Evolutionary conservation across 2,329 filamentous ascomycete genomes (phyloP), one percentile per base, ranked within the genome.

Genomic region (Colletotrichum sp.): DNA sequence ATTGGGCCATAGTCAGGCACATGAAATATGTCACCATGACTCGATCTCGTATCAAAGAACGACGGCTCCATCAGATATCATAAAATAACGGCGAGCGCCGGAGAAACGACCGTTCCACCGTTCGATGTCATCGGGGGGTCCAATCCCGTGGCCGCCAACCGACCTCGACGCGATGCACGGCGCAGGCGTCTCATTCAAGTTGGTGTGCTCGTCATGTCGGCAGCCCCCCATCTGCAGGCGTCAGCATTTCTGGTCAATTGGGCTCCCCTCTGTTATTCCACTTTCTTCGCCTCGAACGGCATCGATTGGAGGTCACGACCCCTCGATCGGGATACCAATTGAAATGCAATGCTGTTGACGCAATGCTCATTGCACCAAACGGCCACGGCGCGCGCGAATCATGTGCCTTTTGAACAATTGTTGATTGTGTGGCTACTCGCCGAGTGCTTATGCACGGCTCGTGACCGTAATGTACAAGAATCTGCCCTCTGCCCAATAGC

Each of bases 1-100:
- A 39, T 74, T 66, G 74, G 74, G 64, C 65, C 58, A 76, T 58
- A 74, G 61, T 69, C 48, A 74, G 74, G 70, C 70, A 68, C 74
- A 60, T 22, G 25, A 18, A 55, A 34, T 8, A 66, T 68, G 55
- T 67, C 55, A 75, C 62, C 36, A 67, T 58, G 73, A 64, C 62
- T 72, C 69, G 43, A 56, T 8, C 66, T 68, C 58, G 55, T 72
- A 32, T 67, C 55, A 32, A 32, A 60, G n/a, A 22, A 60, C 27
- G 58, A 65, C 27, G 18, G 32, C 28, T 27, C 58, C 34, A 52
- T 69, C 74, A 43, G 48, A 28, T 52, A 68, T 60, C 58, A 74
- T 15, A 66, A 64, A 62, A 16, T 27, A 39, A 30, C 36, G 68
- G 34, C 70, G 27, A 69, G 55, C 70, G 48, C 36, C 56, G 43